Percentiles rank a stretch among this genome's conserved stretches.
Conservation (phyloP, 169 alveolate species). For the Plasmodium reichenowi region DNA sequence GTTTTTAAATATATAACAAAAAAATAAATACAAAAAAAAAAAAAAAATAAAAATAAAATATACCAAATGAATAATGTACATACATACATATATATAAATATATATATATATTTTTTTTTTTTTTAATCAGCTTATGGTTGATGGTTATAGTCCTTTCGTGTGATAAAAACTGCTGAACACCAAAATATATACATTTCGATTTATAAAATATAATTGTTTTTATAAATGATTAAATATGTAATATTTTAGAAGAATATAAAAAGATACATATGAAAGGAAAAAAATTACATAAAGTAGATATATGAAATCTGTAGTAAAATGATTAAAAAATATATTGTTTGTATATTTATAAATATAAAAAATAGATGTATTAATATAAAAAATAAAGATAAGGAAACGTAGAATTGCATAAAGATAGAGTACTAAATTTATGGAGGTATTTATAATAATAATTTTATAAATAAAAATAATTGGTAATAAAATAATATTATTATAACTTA, state of each 20-base stretch:
- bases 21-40: not conserved
- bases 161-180: too few relatives aligned
- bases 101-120: not conserved
- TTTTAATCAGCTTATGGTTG: too few relatives aligned
- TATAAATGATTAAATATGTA: conserved; percentile 52
- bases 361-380: conserved; percentile 34
- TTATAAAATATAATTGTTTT: not conserved
- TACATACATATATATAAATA: not conserved
- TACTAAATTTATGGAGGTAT: conserved; percentile 11
- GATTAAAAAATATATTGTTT: conserved; percentile 19
- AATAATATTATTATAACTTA: conserved; percentile 59
- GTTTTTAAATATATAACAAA: too few relatives aligned
- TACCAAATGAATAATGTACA: not conserved
- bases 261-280: conserved; percentile 33
- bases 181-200: too few relatives aligned
- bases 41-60: not conserved
- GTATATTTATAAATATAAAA: conserved; percentile 64
- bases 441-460: conserved; percentile 38
- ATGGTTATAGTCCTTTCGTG: too few relatives aligned
- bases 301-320: conserved; percentile 37
- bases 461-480: conserved; percentile 46
- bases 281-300: conserved; percentile 27
- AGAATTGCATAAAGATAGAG: not conserved
- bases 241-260: conserved; percentile 16
- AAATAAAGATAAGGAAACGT: conserved; percentile 36